A percentile compares a stretch with the other conserved stretches of the same genome.
Conservation (phyloP, 306 rosid genomes). For the Prunus armeniaca region DNA sequence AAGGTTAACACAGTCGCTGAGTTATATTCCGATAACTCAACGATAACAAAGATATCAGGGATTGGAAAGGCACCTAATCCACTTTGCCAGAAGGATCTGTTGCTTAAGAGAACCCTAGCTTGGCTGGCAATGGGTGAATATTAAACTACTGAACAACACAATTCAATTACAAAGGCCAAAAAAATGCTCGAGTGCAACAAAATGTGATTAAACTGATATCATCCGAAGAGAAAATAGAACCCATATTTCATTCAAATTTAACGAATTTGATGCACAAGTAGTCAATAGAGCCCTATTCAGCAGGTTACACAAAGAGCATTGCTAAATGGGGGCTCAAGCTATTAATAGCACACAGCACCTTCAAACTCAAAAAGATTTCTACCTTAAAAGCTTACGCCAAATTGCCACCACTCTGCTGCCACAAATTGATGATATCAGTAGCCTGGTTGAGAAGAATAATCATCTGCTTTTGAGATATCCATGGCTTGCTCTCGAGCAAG, state of each 20-base stretch:
- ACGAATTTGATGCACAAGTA: constrained; percentile 10
- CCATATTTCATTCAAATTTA: constrained; percentile 11
- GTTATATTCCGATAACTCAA: background rate
- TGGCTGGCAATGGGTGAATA: background rate
- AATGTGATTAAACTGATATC: background rate
- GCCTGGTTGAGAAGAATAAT: constrained; percentile 99
- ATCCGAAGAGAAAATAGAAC: background rate
- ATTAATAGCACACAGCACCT: constrained; percentile 10
- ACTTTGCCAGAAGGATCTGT: background rate
- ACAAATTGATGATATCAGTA: constrained; percentile 89
- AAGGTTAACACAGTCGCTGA: no score
- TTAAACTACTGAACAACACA: constrained; percentile 17
- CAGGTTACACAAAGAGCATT: constrained; percentile 1
- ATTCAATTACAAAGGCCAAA: background rate
- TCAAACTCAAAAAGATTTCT: constrained; percentile 8
- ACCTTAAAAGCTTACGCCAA: constrained; percentile 40
- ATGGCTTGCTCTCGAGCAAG: constrained; percentile 88
- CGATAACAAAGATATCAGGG: constrained; percentile 9
- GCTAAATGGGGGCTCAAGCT: background rate
- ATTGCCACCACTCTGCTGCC: constrained; percentile 99
- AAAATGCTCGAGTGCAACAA: background rate
- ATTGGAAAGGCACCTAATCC: constrained; percentile 11
- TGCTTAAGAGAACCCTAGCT: background rate
- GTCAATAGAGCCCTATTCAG: constrained; percentile 2
- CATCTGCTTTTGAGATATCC: constrained; percentile 98